phyloP scores from a whole-genome alignment of 805 yeast genomes.

The Brettanomyces sp. region DNA sequence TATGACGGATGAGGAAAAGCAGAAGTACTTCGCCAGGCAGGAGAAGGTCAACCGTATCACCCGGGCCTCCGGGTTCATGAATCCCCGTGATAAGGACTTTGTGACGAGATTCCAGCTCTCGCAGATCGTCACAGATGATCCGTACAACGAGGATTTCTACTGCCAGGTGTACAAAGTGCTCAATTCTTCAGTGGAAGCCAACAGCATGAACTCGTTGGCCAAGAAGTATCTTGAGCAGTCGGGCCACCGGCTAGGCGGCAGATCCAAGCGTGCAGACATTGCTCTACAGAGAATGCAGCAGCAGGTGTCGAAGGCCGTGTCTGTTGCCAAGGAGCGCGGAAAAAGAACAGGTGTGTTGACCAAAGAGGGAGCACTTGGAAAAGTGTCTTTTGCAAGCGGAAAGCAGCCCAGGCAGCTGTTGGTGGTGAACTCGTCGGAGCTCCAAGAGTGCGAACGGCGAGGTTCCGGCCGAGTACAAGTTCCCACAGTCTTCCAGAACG shows the following conservation, averaged over 20 bases:
- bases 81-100: slow-evolving; percentile 92
- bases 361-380: slow-evolving; percentile 84
- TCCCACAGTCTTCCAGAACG: slow-evolving; percentile 33
- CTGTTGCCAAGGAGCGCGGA: slow-evolving; percentile 77
- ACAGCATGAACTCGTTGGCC: slow-evolving; percentile 73
- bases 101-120: slow-evolving; percentile 91
- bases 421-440: slow-evolving; percentile 37
- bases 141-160: slow-evolving; percentile 93
- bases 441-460: slow-evolving; percentile 12
- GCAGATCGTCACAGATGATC: slow-evolving; percentile 94
- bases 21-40: slow-evolving; percentile 55
- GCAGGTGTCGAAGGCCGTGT: slow-evolving; percentile 93
- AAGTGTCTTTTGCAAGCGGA: slow-evolving; percentile 67
- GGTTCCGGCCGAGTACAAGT: slow-evolving; percentile 24
- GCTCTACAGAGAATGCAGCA: slow-evolving; percentile 97
- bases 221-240: slow-evolving; percentile 86
- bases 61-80: slow-evolving; percentile 88
- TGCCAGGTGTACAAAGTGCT: slow-evolving; percentile 83
- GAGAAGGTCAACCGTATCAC: slow-evolving; percentile 68
- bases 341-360: slow-evolving; percentile 54
- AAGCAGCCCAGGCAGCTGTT: slow-evolving; percentile 84
- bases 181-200: slow-evolving; percentile 47
- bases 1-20: slow-evolving; percentile 66
- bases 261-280: slow-evolving; percentile 74
- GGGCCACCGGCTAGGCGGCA: slow-evolving; percentile 84